Conservation (phyloP, 345 rosid genomes). For the Excoecaria agallocha region DNA sequence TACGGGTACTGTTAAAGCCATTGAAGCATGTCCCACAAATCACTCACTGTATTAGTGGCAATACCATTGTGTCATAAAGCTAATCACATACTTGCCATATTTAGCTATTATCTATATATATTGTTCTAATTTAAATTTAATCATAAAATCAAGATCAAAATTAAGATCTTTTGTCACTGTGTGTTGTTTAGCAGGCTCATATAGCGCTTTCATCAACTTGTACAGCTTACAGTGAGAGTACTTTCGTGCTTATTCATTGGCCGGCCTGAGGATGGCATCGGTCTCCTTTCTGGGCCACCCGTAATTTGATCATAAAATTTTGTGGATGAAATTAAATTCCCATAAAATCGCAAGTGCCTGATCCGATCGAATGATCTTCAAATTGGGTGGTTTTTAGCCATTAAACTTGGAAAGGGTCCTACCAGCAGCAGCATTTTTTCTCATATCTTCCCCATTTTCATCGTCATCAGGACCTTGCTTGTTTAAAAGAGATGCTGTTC, state of each 20-base stretch:
- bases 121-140: no score
- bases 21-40: slow-evolving; percentile 19
- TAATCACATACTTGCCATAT: slow-evolving; percentile 12
- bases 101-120: neutral
- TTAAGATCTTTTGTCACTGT: slow-evolving; percentile 9
- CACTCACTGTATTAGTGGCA: slow-evolving; percentile 24
- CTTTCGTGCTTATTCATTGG: slow-evolving; percentile 14
- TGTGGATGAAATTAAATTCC: slow-evolving; percentile 24
- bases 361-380: slow-evolving; percentile 14
- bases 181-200: slow-evolving; percentile 8
- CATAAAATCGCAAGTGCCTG: slow-evolving; percentile 4
- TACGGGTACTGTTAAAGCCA: slow-evolving; percentile 5
- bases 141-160: slow-evolving; percentile 3
- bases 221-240: slow-evolving; percentile 10
- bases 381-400: slow-evolving; percentile 30
- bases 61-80: slow-evolving; percentile 23
- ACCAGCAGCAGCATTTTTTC: slow-evolving; percentile 7
- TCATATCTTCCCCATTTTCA: slow-evolving; percentile 3
- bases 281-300: slow-evolving; percentile 36
- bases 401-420: slow-evolving; percentile 8
- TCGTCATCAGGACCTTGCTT: neutral
- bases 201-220: slow-evolving; percentile 20
- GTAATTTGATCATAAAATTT: slow-evolving; percentile 11
- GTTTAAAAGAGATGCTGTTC: neutral
- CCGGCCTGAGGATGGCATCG: slow-evolving; percentile 12